These are phyloP conservation scores for Trichoderma koningiopsis DNA, from an alignment of 2,329 filamentous ascomycete species.

Conservation along the genomic window DNA sequence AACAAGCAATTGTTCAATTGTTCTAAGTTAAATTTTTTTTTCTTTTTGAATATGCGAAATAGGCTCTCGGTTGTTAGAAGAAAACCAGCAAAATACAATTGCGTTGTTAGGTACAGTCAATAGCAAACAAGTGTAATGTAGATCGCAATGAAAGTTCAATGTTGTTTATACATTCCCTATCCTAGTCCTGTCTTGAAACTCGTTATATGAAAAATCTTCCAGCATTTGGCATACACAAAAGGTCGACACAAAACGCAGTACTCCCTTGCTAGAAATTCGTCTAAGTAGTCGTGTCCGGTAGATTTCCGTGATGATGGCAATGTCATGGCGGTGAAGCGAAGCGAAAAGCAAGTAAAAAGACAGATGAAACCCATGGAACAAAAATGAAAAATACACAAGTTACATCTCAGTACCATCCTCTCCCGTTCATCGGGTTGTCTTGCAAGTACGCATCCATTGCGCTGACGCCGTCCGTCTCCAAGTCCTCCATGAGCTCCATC, in stretches of 20 bases:
- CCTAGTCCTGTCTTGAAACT: background rate
- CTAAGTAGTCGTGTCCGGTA: conserved; percentile 21
- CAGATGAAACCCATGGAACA: background rate
- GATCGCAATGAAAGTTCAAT: background rate
- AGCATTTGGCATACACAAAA: background rate
- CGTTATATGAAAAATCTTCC: background rate
- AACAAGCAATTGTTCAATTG: background rate
- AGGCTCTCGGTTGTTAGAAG: background rate
- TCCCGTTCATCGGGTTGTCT: conserved; percentile 37
- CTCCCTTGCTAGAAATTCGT: conserved; percentile 12
- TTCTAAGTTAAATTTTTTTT: background rate
- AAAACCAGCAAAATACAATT: background rate
- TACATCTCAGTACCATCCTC: conserved; percentile 35
- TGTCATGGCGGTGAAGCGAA: background rate
- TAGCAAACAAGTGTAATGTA: background rate
- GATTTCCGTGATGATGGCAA: conserved; percentile 2
- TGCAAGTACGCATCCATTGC: conserved; percentile 64
- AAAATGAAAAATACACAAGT: background rate
- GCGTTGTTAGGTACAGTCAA: background rate
- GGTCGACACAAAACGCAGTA: conserved; percentile 13
- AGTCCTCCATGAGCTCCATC: conserved; percentile 76
- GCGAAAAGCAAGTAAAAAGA: background rate
- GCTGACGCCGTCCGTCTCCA: conserved; percentile 68
- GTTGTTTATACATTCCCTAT: background rate
- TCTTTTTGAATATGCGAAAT: background rate